These are phyloP conservation scores for Rachicladosporium sp. DNA, from an alignment of 2,329 filamentous ascomycete species.

Conservation along the genomic window DNA sequence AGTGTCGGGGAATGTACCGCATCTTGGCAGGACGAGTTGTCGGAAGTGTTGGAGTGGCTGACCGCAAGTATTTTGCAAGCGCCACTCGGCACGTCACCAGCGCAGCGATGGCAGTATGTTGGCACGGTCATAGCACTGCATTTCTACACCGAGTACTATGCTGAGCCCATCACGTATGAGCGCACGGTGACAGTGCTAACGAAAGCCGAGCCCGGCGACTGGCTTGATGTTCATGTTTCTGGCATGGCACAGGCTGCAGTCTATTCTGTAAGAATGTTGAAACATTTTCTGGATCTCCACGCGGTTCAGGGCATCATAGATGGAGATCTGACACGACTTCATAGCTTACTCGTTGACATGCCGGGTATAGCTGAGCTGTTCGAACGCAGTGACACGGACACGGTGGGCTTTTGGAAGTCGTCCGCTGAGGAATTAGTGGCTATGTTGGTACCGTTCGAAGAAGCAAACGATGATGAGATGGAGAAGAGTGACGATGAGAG, in stretches of 20 bases:
- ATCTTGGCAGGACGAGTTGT: constrained; percentile 4
- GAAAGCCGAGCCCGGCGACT: constrained; percentile 8
- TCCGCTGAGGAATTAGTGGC: not conserved
- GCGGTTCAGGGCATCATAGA: not conserved
- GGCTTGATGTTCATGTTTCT: constrained; percentile 27
- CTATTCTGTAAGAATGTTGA: constrained; percentile 32
- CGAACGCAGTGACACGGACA: constrained; percentile 1
- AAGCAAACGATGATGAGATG: too few species aligned
- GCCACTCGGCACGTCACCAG: not conserved
- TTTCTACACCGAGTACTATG: constrained; percentile 4
- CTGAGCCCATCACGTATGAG: constrained; percentile 6
- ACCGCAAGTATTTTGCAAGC: not conserved
- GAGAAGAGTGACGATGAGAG: too few species aligned
- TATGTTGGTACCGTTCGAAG: not conserved
- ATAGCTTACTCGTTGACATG: constrained; percentile 1
- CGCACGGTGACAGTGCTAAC: constrained; percentile 11
- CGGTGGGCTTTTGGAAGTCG: constrained; percentile 1
- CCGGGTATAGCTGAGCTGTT: constrained; percentile 3
- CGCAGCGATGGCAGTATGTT: constrained; percentile 5
- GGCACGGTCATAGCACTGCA: constrained; percentile 3
- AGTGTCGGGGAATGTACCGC: constrained; percentile 6
- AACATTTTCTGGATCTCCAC: constrained; percentile 21
- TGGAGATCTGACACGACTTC: not conserved
- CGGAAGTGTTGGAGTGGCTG: constrained; percentile 4
- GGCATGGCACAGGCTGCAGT: constrained; percentile 30